Percentiles rank a stretch among this genome's conserved stretches.
These are phyloP conservation scores for Dentipellis fragilis DNA, from an alignment of 768 basidiomycete genomes.

Conservation along the genomic window DNA sequence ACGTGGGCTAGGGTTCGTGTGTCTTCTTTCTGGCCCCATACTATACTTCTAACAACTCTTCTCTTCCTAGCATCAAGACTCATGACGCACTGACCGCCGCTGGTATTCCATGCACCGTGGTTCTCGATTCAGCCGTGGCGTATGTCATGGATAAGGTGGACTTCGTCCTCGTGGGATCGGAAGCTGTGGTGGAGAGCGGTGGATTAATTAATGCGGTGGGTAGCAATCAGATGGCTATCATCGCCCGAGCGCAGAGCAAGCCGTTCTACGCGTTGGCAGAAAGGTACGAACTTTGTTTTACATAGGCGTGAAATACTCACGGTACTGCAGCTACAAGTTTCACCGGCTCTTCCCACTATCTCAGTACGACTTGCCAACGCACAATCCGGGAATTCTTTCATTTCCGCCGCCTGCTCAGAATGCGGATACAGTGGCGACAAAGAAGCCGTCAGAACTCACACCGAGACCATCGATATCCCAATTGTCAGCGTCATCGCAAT, in stretches of 20 bases:
- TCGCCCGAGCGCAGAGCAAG: constrained; percentile 88
- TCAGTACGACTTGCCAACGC: constrained; percentile 80
- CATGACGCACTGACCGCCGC: constrained; percentile 75
- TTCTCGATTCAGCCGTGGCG: constrained; percentile 92
- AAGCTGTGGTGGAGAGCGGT: constrained; percentile 96
- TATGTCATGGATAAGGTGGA: constrained; percentile 97
- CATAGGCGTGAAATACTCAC: background rate
- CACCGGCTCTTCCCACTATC: constrained; percentile 91
- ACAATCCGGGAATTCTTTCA: constrained; percentile 65
- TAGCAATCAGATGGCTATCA: constrained; percentile 93
- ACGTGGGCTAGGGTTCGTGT: constrained; percentile 69
- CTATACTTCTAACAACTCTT: background rate
- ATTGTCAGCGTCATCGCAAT: constrained; percentile 12
- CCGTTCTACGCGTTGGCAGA: constrained; percentile 95
- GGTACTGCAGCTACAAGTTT: constrained; percentile 77
- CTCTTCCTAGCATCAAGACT: constrained; percentile 67
- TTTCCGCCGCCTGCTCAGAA: constrained; percentile 36
- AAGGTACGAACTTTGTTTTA: constrained; percentile 36
- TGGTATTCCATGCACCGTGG: constrained; percentile 91
- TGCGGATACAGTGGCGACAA: constrained; percentile 1
- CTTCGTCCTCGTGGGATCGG: constrained; percentile 92
- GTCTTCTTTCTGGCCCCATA: constrained; percentile 5
- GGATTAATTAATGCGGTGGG: constrained; percentile 89
- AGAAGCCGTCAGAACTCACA: background rate
- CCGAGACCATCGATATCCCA: constrained; percentile 5